Conservation (phyloP, 441 rosid species). For the Macaranga tanarius region DNA sequence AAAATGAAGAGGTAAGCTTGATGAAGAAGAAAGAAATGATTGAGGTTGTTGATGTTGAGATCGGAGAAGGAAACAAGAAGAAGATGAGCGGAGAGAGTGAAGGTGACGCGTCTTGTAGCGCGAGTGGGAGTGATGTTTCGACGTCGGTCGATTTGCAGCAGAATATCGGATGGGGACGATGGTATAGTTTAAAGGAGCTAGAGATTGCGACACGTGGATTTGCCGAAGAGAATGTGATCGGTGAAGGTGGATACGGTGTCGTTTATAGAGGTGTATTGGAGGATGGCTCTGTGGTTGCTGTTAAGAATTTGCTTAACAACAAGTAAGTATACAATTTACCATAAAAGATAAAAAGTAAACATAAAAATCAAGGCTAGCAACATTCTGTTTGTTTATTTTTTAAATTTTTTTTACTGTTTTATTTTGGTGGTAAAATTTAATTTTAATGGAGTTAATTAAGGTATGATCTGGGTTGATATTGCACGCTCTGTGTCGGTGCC, state of each 20-base stretch:
- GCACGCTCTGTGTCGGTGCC: slow-evolving; percentile 29
- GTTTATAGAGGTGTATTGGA: slow-evolving; percentile 71
- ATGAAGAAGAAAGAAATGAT: slow-evolving; percentile 22
- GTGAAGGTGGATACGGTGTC: slow-evolving; percentile 92
- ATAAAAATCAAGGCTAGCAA: too few relatives aligned
- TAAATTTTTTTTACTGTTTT: neutral
- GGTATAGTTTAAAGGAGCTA: slow-evolving; percentile 81
- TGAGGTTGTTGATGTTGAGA: slow-evolving; percentile 16
- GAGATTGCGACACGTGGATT: slow-evolving; percentile 80
- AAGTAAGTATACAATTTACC: slow-evolving; percentile 44
- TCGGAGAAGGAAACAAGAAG: slow-evolving; percentile 14
- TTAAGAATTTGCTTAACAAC: slow-evolving; percentile 79
- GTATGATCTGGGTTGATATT: neutral
- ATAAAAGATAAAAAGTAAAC: neutral
- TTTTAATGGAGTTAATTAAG: neutral
- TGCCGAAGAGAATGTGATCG: slow-evolving; percentile 70
- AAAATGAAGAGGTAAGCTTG: slow-evolving; percentile 17
- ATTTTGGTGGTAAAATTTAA: neutral
- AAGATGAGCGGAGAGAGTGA: slow-evolving; percentile 36
- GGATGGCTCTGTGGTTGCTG: slow-evolving; percentile 80
- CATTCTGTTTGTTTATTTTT: neutral
- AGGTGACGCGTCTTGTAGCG: slow-evolving; percentile 42
- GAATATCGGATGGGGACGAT: slow-evolving; percentile 87
- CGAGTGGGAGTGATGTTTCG: slow-evolving; percentile 44
- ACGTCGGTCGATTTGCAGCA: slow-evolving; percentile 45